Conservation (phyloP, 495 filamentous ascomycete genomes). For the Penicillium coffeae region DNA sequence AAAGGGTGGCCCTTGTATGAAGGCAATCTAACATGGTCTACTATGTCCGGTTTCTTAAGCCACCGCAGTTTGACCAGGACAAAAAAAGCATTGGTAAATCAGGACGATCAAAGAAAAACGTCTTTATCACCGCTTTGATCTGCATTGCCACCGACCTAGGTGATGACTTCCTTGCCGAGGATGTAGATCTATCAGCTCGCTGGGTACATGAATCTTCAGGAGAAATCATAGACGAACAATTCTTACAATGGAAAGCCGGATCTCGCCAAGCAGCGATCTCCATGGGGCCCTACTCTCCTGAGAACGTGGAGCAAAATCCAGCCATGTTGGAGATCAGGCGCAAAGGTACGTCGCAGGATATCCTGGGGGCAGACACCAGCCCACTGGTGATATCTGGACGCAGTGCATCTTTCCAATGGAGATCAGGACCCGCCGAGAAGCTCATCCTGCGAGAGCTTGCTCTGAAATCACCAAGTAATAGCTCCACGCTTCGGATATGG, state of each 20-base stretch:
- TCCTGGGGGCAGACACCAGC: conserved; percentile 17
- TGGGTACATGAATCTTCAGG: conserved; percentile 21
- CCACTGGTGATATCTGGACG: conserved; percentile 54
- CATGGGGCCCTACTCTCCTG: conserved; percentile 30
- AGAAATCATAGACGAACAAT: conserved; percentile 42
- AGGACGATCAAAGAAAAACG: conserved; percentile 24
- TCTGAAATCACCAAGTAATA: conserved; percentile 13
- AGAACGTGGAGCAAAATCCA: conserved; percentile 19
- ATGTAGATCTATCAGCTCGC: conserved; percentile 52
- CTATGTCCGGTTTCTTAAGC: conserved; percentile 73
- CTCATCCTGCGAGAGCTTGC: conserved; percentile 52
- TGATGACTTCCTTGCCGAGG: conserved; percentile 72
- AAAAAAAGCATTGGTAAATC: conserved; percentile 4
- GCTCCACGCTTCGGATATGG: conserved; percentile 50
- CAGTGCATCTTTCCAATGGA: conserved; percentile 45
- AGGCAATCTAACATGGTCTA: conserved; percentile 46
- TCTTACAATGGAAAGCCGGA: conserved; percentile 50
- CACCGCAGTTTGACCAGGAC: conserved; percentile 47
- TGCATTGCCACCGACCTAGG: conserved; percentile 90
- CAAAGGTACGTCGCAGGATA: conserved; percentile 6
- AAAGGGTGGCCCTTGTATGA: no score
- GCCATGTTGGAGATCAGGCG: conserved; percentile 23
- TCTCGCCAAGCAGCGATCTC: conserved; percentile 47
- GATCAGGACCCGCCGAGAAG: conserved; percentile 38
- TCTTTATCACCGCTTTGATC: conserved; percentile 52